Conservation (phyloP, 1,284 basidiomycete genomes). For the Puccinia polysora region DNA sequence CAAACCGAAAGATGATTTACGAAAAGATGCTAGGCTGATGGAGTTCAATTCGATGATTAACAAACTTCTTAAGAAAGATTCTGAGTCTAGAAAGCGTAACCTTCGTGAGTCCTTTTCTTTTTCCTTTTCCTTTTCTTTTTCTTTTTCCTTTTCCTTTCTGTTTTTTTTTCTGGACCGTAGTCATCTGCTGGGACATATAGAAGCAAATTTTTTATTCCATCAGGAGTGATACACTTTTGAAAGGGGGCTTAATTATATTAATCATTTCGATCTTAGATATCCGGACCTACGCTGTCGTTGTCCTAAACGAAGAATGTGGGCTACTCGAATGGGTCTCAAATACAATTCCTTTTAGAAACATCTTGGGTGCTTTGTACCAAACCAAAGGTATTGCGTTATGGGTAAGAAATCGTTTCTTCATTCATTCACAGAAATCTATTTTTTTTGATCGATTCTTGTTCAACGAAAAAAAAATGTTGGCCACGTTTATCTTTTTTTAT, state of each 20-base stretch:
- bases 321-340: constrained; percentile 99
- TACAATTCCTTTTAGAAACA: constrained; percentile 75
- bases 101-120: constrained; percentile 63
- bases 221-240: background rate
- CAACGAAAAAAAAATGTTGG: background rate
- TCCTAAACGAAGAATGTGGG: constrained; percentile 94
- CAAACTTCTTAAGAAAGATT: constrained; percentile 87
- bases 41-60: constrained; percentile 98
- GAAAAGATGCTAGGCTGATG: constrained; percentile 97
- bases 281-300: constrained; percentile 91
- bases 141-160: too few relatives aligned
- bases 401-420: constrained; percentile 58
- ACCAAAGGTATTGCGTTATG: constrained; percentile 58
- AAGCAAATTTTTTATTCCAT: too few relatives aligned
- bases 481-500: constrained; percentile 49
- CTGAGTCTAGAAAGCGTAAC: constrained; percentile 70
- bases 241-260: background rate
- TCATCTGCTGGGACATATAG: too few relatives aligned
- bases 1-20: constrained; percentile 94
- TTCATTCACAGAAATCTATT: constrained; percentile 58
- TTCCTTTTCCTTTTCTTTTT: constrained; percentile 44
- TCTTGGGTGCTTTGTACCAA: constrained; percentile 71
- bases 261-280: constrained; percentile 63
- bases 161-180: too few relatives aligned
- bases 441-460: background rate